Conservation (phyloP, 345 rosid species). For the Mangifera indica region DNA sequence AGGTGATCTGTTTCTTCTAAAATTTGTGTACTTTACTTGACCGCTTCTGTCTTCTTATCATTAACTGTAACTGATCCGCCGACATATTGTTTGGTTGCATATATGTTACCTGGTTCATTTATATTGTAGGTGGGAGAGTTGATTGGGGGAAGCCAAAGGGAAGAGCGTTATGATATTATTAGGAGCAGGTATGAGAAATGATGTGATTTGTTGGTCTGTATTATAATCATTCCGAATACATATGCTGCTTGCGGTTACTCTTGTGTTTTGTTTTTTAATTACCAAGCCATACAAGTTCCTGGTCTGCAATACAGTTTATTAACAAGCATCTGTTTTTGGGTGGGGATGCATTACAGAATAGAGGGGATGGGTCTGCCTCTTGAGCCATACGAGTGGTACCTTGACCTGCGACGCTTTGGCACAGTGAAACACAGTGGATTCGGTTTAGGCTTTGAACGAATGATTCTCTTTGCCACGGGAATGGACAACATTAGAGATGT, state of each 20-base stretch:
- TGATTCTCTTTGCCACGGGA: no score
- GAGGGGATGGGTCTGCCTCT: conserved; percentile 68
- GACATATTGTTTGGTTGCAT: neutral
- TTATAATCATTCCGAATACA: neutral
- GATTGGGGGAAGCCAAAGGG: conserved; percentile 98
- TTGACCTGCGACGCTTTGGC: conserved; percentile 84
- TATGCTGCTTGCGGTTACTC: neutral
- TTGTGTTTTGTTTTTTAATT: neutral
- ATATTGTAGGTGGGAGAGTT: conserved; percentile 83
- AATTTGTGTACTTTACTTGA: neutral
- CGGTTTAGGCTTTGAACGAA: no score
- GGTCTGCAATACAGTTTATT: neutral
- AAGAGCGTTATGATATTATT: conserved; percentile 72
- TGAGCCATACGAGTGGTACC: conserved; percentile 90
- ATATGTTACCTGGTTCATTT: neutral
- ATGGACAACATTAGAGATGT: no score
- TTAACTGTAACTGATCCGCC: neutral
- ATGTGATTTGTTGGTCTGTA: neutral
- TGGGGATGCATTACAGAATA: conserved; percentile 44
- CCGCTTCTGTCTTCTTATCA: neutral
- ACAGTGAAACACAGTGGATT: conserved; percentile 89
- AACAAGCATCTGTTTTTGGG: neutral
- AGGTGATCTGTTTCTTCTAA: conserved; percentile 42
- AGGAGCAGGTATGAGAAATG: conserved; percentile 50
- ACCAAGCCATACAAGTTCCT: neutral